Evolutionary conservation across 1,139 yeast genomes (phyloP), one percentile per base, ranked within the genome.

Genomic region (Yamadazyma buinensis): DNA sequence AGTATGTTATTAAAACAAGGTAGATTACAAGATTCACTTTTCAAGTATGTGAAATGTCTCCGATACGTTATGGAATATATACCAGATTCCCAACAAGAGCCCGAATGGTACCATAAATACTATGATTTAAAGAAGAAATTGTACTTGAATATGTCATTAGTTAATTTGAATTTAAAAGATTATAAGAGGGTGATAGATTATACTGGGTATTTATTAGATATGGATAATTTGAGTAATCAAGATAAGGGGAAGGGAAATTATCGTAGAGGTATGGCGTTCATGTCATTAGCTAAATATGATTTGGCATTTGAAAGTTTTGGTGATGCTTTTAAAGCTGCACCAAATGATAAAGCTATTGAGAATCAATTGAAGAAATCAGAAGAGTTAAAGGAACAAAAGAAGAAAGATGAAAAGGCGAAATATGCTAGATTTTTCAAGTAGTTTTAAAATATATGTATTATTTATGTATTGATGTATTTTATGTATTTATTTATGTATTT

Each of bases 81-180:
- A 13, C 94, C 94, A 0, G 94, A 83, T 48, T 60, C 60, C 25
- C 88, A 80, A 30, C 75, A 80, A 26, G 82, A 80, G 41, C 72
- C 77, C 7, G 75, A 73, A 24, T 64, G 72, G 60, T 69, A 57
- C 45, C 43, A 42, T 2, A 72, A 74, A 45, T 84, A 79, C 48
- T 47, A 60, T 26, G 74, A 67, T 1, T 54, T 82, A 48, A 83
- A 82, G 54, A 76, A 70, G 55, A 79, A 80, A 41, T 39, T 81
- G 2, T 82, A 76, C 46, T 60, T 82, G 42, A 84, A 84, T 47
- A 43, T 83, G 20, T 68, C 84, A 1, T 56, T 84, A 38, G 75
- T 67, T 0, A 54, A 68, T 23, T 60, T 75, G 31, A 77, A 79
- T 40, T 42, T 75, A 42, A 57, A 67, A 29, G 60, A 76, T 13